A percentile compares a stretch with the other conserved stretches of the same genome.
Evolutionary conservation across 2,329 filamentous ascomycete species (phyloP).

Genomic region (Parastagonospora nodorum): DNA sequence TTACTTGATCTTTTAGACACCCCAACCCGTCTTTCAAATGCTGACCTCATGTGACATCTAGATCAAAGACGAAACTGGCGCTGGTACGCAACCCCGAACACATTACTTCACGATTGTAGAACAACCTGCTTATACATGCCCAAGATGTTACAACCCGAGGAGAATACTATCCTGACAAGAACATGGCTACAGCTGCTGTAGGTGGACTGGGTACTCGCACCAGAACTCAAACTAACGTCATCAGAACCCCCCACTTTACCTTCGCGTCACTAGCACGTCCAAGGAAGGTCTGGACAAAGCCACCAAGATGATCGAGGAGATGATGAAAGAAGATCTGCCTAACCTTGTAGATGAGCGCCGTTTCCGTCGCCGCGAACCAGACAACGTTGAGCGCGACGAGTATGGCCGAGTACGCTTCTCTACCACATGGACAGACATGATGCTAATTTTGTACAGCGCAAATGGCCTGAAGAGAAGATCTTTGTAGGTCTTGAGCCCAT

Average conservation of each 20-base stretch:
- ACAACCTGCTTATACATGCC: constrained; percentile 64
- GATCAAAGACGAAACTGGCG: constrained; percentile 99
- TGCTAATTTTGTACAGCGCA: constrained; percentile 66
- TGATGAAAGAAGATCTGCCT: constrained; percentile 95
- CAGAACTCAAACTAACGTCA: background rate
- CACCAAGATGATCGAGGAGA: constrained; percentile 84
- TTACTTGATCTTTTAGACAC: constrained; percentile 53
- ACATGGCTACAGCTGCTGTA: constrained; percentile 92
- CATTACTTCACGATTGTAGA: constrained; percentile 64
- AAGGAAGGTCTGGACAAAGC: constrained; percentile 92
- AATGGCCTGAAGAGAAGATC: constrained; percentile 98
- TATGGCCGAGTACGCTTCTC: constrained; percentile 76
- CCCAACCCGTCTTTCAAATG: constrained; percentile 75
- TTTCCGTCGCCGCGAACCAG: constrained; percentile 81
- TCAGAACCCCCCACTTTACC: constrained; percentile 89
- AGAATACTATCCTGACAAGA: constrained; percentile 96
- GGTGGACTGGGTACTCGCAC: constrained; percentile 11
- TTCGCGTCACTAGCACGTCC: constrained; percentile 90
- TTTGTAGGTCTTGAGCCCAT: constrained; percentile 89
- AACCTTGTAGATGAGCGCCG: constrained; percentile 93
- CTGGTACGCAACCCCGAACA: constrained; percentile 87
- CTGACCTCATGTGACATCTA: constrained; percentile 93
- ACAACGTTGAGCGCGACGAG: constrained; percentile 85
- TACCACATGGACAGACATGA: background rate
- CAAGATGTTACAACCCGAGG: constrained; percentile 99